These are phyloP conservation scores for Dorcoceras hygrometricum DNA, from an alignment of 257 asterid genomes.

Conservation along the genomic window DNA sequence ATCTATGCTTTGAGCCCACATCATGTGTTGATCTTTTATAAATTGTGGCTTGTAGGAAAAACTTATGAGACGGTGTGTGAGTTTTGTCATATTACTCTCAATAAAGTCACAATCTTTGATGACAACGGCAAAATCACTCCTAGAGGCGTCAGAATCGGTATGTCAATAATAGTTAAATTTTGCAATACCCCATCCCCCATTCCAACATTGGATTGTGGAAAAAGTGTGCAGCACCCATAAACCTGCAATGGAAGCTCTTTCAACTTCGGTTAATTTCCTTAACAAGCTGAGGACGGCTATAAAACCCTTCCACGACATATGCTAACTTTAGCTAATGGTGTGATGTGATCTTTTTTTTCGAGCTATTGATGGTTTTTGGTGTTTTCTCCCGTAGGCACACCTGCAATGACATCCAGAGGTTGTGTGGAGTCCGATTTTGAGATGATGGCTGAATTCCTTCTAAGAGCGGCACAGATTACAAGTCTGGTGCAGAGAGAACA, in stretches of 20 bases:
- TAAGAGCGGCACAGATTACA: constrained; percentile 73
- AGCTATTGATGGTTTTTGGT: not conserved
- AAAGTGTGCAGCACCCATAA: not conserved
- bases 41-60: constrained; percentile 50
- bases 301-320: not conserved
- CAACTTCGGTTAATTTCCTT: not conserved
- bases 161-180: constrained; percentile 19
- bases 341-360: not conserved
- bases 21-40: constrained; percentile 10
- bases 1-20: not conserved
- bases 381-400: constrained; percentile 56
- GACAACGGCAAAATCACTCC: constrained; percentile 81
- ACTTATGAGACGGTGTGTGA: constrained; percentile 84
- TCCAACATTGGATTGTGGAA: not conserved
- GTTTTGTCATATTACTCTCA: constrained; percentile 77
- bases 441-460: constrained; percentile 73
- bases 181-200: not conserved
- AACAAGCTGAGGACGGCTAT: not conserved
- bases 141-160: constrained; percentile 92
- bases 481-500: constrained; percentile 73
- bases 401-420: constrained; percentile 98
- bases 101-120: constrained; percentile 73
- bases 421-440: constrained; percentile 86
- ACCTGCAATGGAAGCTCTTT: not conserved
- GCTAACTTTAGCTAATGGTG: constrained; percentile 14